Percentiles rank a stretch among this genome's conserved stretches.
These are phyloP conservation scores for Phytophthora europaea DNA, from an alignment of 352 stramenopile species.

Conservation along the genomic window DNA sequence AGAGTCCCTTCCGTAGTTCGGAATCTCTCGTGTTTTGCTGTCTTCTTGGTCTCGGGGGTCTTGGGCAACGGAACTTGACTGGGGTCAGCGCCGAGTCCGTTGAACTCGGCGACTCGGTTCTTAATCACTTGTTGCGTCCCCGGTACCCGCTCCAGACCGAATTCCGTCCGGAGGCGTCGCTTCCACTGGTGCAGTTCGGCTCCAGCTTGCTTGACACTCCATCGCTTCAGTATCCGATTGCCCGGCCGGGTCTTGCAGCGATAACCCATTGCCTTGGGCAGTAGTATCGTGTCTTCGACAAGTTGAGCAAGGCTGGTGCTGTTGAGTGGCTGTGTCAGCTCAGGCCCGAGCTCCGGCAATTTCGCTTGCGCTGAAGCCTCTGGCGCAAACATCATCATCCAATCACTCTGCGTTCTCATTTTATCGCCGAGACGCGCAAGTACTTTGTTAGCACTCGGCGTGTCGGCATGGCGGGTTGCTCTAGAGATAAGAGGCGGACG, in stretches of 20 bases:
- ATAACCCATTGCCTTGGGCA: background rate
- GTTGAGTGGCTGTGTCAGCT: background rate
- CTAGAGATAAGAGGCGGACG: too few species aligned
- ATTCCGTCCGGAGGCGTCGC: too few species aligned
- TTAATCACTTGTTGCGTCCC: too few species aligned
- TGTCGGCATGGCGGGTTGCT: background rate
- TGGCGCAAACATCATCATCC: background rate
- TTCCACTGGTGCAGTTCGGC: too few species aligned
- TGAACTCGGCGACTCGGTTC: too few species aligned
- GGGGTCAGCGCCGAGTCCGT: too few species aligned
- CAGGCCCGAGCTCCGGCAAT: background rate
- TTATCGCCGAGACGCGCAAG: background rate
- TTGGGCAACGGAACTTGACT: too few species aligned
- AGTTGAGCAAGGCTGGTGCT: background rate
- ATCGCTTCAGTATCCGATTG: background rate
- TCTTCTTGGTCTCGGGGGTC: too few species aligned
- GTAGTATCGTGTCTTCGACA: background rate
- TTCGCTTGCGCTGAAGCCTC: slow-evolving; percentile 1
- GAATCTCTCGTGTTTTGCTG: too few species aligned
- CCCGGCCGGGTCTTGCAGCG: background rate
- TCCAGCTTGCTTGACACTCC: too few species aligned
- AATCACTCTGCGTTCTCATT: background rate
- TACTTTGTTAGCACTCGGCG: background rate
- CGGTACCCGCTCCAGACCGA: too few species aligned
- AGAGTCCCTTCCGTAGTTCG: too few species aligned